Percentiles rank a stretch among this genome's conserved stretches.
These are phyloP conservation scores for Cocos nucifera DNA, from an alignment of 176 grass and related monocot species.

Conservation along the genomic window DNA sequence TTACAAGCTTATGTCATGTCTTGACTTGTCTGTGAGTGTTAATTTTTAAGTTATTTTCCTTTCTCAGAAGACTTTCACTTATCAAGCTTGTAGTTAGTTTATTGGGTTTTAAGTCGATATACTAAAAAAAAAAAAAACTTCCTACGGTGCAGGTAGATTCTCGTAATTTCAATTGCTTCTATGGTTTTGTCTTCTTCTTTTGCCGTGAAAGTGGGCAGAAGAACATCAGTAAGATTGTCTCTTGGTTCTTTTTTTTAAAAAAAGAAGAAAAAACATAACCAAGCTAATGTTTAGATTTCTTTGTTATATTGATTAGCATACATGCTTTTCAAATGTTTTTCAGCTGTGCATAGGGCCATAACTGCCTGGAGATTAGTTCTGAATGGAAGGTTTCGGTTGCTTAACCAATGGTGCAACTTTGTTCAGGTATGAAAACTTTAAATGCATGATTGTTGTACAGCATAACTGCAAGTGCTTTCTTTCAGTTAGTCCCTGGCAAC, in stretches of 20 bases:
- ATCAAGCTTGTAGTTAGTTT: no score
- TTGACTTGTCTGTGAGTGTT: constrained; percentile 56
- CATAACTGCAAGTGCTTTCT: background rate
- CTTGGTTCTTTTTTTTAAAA: background rate
- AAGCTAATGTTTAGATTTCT: background rate
- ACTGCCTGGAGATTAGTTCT: constrained; percentile 77
- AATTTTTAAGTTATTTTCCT: constrained; percentile 4
- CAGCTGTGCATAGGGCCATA: constrained; percentile 76
- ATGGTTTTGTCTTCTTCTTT: constrained; percentile 94
- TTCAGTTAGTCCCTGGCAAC: no score
- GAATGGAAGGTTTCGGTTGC: constrained; percentile 74
- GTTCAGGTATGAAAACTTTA: constrained; percentile 44
- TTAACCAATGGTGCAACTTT: constrained; percentile 83
- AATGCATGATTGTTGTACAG: no score
- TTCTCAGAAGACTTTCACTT: no score
- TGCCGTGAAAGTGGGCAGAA: constrained; percentile 89
- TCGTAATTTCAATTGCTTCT: constrained; percentile 61
- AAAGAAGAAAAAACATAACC: no score
- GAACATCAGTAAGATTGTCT: constrained; percentile 67
- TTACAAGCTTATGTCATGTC: constrained; percentile 53
- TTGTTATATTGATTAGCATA: background rate
- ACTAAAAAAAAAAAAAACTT: constrained; percentile 3
- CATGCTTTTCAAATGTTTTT: constrained; percentile 17
- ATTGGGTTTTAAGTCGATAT: no score
- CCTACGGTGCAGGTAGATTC: constrained; percentile 48